These are phyloP conservation scores for Phialophora tarda DNA, from an alignment of 2,329 filamentous ascomycete genomes.

Conservation along the genomic window DNA sequence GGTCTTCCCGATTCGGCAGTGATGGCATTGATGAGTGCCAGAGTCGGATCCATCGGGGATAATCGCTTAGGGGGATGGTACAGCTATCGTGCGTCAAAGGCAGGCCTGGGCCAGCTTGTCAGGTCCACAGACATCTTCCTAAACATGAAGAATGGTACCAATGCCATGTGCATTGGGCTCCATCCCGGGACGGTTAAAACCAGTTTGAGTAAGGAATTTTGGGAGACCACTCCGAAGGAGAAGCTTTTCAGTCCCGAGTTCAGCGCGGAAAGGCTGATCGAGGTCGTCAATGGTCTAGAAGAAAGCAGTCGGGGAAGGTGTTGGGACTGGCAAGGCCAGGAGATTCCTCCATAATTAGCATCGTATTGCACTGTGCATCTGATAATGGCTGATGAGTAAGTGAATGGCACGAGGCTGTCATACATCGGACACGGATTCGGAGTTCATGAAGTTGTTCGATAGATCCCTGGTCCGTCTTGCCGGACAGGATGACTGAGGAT, in stretches of 20 bases:
- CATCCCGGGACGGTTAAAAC: conserved; percentile 85
- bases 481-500: conserved; percentile 3
- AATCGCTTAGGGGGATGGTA: conserved; percentile 82
- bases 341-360: conserved; percentile 33
- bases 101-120: conserved; percentile 72
- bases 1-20: conserved; percentile 54
- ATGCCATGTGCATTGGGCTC: conserved; percentile 70
- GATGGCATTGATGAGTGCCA: conserved; percentile 77
- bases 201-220: conserved; percentile 73
- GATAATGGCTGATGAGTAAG: conserved; percentile 18
- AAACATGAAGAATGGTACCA: conserved; percentile 60
- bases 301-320: conserved; percentile 58
- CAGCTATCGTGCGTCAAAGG: conserved; percentile 76
- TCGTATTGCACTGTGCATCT: neutral
- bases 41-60: conserved; percentile 75
- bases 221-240: conserved; percentile 65
- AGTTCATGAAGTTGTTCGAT: neutral
- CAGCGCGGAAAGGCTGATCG: conserved; percentile 68
- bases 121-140: conserved; percentile 75
- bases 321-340: conserved; percentile 39
- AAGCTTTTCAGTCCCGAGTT: conserved; percentile 71
- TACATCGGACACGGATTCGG: neutral
- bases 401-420: conserved; percentile 14
- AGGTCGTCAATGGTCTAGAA: conserved; percentile 59
- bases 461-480: neutral